Base-by-base conservation (phyloP, 768 basidiomycete genomes). In the Tricholoma hemisulphureum region DNA sequence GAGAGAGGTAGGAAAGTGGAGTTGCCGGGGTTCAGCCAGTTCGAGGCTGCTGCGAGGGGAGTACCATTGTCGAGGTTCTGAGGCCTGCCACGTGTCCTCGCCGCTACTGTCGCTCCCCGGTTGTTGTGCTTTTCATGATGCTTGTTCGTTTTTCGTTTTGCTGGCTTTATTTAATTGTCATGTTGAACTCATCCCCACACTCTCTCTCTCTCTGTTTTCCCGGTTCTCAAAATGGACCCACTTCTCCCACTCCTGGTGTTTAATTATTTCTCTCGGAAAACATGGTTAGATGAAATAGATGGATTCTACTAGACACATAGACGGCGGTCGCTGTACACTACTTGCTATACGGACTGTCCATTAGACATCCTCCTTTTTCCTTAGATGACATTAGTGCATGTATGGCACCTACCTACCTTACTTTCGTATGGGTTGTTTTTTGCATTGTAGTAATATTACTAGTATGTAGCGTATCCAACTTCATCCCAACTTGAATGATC, bases 11-110 rank as follows among this genome's bases (percentile, higher is more conserved):
- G 70, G 63, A 75, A 74, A 61, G 75, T 86, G 18, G 85, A 82
- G 70, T 69, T 87, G 59, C 86, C 86, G 2, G 78, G 83, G 11
- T 87, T 87, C 69, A 82, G 80, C 63, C 78, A 82, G 73, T 83
- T 87, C 59, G 84, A 85, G 65, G 84, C 84, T 55, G 85, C 83
- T 18, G 39, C 16, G 46, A 49, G 21, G 20, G 43, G 43, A 23
- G 43, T 24, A 2, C 37, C 18, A 18, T 39, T 18, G 10, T 39
- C 37, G 43, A 45, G 46, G 26, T 29, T 49, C 9, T 49, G 28
- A 49, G n/a, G 6, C 7, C 18, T n/a, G n/a, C 14, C 14, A 2
- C 29, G 29, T 31, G 29, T 31, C 29, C 10, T 10, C 29, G 10
- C 32, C 18, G n/a, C 37, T 3, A 1, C 1, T n/a, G 16, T 1